Percentiles rank a stretch among this genome's conserved stretches.
Conservation (phyloP, 805 yeast species). For the Pichia pseudocactophila region DNA sequence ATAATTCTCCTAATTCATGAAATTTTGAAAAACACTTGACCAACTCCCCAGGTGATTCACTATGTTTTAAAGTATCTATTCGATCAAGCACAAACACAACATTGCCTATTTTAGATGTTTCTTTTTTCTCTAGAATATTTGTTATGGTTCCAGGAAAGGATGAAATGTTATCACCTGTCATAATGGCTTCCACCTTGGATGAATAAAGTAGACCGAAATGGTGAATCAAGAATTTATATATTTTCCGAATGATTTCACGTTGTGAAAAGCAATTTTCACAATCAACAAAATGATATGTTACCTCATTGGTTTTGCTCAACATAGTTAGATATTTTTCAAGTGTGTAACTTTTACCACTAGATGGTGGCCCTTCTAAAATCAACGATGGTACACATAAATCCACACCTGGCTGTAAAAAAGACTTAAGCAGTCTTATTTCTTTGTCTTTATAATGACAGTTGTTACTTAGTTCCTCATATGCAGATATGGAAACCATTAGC, state of each 20-base stretch:
- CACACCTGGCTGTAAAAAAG: conserved; percentile 27
- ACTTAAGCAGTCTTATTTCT: conserved; percentile 30
- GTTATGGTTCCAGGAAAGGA: conserved; percentile 34
- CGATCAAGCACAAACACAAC: conserved; percentile 34
- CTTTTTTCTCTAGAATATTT: conserved; percentile 20
- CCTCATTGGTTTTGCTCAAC: conserved; percentile 12
- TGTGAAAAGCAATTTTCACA: conserved; percentile 39
- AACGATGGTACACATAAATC: conserved; percentile 28
- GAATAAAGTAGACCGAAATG: conserved; percentile 8
- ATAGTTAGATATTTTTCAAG: conserved; percentile 27
- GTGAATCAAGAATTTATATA: conserved; percentile 22
- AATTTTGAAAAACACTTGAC: conserved; percentile 32
- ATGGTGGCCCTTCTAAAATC: conserved; percentile 39
- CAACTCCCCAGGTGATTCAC: conserved; percentile 28
- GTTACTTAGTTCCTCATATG: neutral
- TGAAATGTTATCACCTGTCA: conserved; percentile 33
- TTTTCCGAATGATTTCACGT: conserved; percentile 33
- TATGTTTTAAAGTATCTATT: conserved; percentile 32
- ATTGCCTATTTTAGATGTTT: conserved; percentile 28
- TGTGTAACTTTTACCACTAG: conserved; percentile 40
- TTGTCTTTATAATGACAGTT: conserved; percentile 22
- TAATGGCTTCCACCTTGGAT: conserved; percentile 4
- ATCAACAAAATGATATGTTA: conserved; percentile 27
- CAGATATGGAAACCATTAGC: conserved; percentile 5
- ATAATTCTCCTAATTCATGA: conserved; percentile 32